Evolutionary conservation across 2,329 filamentous ascomycete genomes (phyloP).

Genomic region (Mariannaea elegans): DNA sequence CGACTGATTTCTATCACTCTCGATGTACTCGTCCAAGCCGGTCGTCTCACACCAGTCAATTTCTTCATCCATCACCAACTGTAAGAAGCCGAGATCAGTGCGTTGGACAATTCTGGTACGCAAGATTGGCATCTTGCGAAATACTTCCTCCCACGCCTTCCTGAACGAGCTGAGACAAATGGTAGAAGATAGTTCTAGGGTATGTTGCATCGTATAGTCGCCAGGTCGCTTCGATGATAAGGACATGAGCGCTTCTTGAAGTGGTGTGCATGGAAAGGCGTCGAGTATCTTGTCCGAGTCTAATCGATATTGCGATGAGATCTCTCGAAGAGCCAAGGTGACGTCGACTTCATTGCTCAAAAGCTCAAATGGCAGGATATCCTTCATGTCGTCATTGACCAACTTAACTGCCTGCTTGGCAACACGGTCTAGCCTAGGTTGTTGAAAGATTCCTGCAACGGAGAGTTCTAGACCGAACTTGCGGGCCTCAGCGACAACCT

Average conservation of each 20-base stretch:
- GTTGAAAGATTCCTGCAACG: slow-evolving; percentile 21
- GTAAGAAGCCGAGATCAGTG: slow-evolving; percentile 50
- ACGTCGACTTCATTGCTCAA: slow-evolving; percentile 11
- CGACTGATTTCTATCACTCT: slow-evolving; percentile 23
- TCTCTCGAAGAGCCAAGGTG: background rate
- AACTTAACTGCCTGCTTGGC: background rate
- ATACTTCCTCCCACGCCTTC: slow-evolving; percentile 22
- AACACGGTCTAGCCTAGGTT: background rate
- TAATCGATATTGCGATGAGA: background rate
- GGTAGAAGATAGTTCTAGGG: slow-evolving; percentile 19
- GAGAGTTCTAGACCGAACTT: slow-evolving; percentile 7
- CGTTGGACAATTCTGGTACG: slow-evolving; percentile 58
- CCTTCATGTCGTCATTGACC: slow-evolving; percentile 20
- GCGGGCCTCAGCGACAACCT: slow-evolving; percentile 25
- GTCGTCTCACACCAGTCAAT: slow-evolving; percentile 39
- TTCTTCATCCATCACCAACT: slow-evolving; percentile 52
- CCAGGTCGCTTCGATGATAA: slow-evolving; percentile 41
- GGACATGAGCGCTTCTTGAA: slow-evolving; percentile 46
- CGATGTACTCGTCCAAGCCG: slow-evolving; percentile 33
- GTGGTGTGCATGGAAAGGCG: slow-evolving; percentile 47
- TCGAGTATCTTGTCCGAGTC: slow-evolving; percentile 37
- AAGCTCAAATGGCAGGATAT: slow-evolving; percentile 48
- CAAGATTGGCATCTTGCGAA: slow-evolving; percentile 43
- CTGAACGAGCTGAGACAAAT: slow-evolving; percentile 18
- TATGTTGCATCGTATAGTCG: slow-evolving; percentile 29